Base-by-base conservation (phyloP, 768 basidiomycete species). In the Asterophora parasitica region DNA sequence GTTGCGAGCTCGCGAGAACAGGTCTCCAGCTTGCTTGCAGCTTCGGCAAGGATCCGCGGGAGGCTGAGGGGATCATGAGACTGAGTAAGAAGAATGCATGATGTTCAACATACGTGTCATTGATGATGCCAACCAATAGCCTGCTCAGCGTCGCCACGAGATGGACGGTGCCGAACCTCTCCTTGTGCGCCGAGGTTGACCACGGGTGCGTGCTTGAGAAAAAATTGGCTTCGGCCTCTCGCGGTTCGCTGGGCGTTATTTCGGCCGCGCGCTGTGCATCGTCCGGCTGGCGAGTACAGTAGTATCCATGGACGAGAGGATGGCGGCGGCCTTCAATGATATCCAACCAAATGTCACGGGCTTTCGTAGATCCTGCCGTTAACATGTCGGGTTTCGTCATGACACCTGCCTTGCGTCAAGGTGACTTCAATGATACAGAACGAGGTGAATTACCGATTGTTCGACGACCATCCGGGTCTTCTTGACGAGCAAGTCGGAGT, bases 341-440 rank as follows among this genome's bases (percentile, higher is more conserved):
- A 37, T 73, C 70, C 7, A 77, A 57, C 74, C 76, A 79, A 19
- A 61, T 33, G 16, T 64, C 49, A 9, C 65, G 64, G 39, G 68
- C 48, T 50, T 71, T 62, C 3, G 60, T 65, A 16, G 70, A 53
- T 5, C 71, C 69, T 2, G 49, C n/a, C 0, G 66, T 59, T 4
- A 82, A 58, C 38, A 71, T 72, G 54, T 81, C 79, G 0, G 75
- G 72, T 59, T 81, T 81, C 2, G 78, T 81, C 30, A 81, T 61
- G 4, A 82, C 79, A 42, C 77, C 77, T 79, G 23, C 6, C 6
- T 23, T 23, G 23, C 23, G 23, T 23, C 23, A 23, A 6, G 23
- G 23, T 23, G 23, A 3, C 23, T 3, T 6, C 23, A 23, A 23
- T 6, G 6, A 23, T 23, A 23, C 23, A 23, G 23, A 23, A 6